Evolutionary conservation across 108 stramenopile species (phyloP), one percentile per base, ranked within the genome.

Genomic region (Craspedostauros australis): DNA sequence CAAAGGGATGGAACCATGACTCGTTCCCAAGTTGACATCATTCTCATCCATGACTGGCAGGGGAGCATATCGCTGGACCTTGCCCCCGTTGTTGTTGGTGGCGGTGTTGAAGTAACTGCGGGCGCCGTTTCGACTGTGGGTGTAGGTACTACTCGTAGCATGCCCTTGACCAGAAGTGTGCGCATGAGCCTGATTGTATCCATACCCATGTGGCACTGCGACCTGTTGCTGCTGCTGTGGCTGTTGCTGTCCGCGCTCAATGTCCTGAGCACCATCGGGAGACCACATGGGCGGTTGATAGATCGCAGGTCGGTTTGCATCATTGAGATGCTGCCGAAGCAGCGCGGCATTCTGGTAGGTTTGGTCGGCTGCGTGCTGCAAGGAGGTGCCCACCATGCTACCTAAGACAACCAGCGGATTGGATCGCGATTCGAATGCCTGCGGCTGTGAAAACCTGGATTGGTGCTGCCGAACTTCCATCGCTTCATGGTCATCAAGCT

Each of bases 391-490:
- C 2, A 45, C 62, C 56, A 57, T 63, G 41, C 62, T 70, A 32
- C 33, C 26, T 12, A 42, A 25, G 33, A 70, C 64, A 3, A 43
- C 48, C 21, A 38, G 22, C 21, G 26, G 49, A 54, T 65, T 58
- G 5, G 47, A 46, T 32, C 54, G 54, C 0, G 50, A 36, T 11
- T 32, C 29, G 2, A 14, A 39, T 11, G 57, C 49, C 1, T 37
- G 33, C n/a, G 39, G 11, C 1, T 32, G 43, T 14, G 37, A 45
- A 48, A 57, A 47, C 46, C 66, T 51, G 2, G 64, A 64, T 29
- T 72, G 71, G 47, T 77, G 72, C 31, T 81, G 75, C 34, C 74
- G 72, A 44, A 81, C 75, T 63, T 81, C 80, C 24, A 72, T 60
- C 2, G 70, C 62, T 56, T 81, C 73, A 57, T 71, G 58, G 58